Conservation (phyloP, 2,329 filamentous ascomycete genomes). For the Alternaria infectoria region DNA sequence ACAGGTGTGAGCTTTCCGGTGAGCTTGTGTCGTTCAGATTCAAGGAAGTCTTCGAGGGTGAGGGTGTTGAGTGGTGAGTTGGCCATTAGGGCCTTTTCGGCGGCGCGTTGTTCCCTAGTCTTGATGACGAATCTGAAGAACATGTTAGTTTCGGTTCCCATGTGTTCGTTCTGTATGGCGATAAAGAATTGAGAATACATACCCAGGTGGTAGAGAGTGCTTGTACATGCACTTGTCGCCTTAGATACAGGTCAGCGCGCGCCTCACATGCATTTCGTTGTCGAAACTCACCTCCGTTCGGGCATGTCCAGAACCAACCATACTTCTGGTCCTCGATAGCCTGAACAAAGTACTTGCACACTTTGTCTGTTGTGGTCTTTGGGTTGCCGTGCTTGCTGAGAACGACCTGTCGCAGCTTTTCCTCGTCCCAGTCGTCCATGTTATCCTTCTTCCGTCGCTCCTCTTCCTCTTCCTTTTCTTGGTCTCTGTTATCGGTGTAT, state of each 20-base stretch:
- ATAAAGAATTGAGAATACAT: slow-evolving; percentile 52
- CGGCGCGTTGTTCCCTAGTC: slow-evolving; percentile 94
- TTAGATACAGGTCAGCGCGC: not conserved
- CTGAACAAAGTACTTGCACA: slow-evolving; percentile 98
- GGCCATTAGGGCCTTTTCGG: slow-evolving; percentile 94
- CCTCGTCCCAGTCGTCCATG: slow-evolving; percentile 97
- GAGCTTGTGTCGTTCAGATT: slow-evolving; percentile 94
- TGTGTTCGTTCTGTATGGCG: not conserved
- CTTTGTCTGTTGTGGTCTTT: slow-evolving; percentile 92
- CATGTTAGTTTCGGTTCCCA: slow-evolving; percentile 13
- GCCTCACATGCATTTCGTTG: not conserved
- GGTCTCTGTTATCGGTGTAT: slow-evolving; percentile 81
- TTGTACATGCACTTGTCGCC: slow-evolving; percentile 97
- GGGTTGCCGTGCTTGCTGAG: slow-evolving; percentile 98
- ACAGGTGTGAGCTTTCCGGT: slow-evolving; percentile 91
- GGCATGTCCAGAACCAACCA: slow-evolving; percentile 98
- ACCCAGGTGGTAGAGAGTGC: slow-evolving; percentile 93
- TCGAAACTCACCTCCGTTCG: slow-evolving; percentile 70
- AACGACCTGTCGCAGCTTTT: slow-evolving; percentile 89
- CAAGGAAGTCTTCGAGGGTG: slow-evolving; percentile 95
- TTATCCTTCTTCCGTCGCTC: slow-evolving; percentile 87
- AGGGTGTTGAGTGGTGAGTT: slow-evolving; percentile 94
- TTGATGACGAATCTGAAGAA: slow-evolving; percentile 83
- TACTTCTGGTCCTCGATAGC: slow-evolving; percentile 99
- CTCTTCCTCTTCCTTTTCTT: slow-evolving; percentile 72